These are phyloP conservation scores for Chloranthus sessilifolius DNA, from an alignment of 164 flowering plant species.

Conservation along the genomic window DNA sequence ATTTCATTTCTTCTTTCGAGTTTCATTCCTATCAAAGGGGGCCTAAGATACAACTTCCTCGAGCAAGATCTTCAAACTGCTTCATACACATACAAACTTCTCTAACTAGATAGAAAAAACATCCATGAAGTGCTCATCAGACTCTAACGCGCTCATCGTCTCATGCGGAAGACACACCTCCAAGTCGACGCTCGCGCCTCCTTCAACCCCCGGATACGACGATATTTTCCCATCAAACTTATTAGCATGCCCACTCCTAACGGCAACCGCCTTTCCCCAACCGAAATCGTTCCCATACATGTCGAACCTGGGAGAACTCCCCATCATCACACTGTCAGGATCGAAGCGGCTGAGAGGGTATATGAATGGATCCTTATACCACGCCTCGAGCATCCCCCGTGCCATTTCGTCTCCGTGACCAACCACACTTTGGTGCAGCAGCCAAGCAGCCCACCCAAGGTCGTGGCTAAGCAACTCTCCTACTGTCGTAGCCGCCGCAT, in stretches of 20 bases:
- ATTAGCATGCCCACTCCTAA: constrained; percentile 22
- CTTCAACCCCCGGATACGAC: neutral
- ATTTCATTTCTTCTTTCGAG: no score
- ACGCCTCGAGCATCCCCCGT: neutral
- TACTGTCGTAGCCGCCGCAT: constrained; percentile 5
- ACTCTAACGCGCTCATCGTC: constrained; percentile 1
- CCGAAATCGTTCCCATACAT: constrained; percentile 38
- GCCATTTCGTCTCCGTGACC: constrained; percentile 1
- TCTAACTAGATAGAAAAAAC: no score
- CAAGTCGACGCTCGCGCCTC: constrained; percentile 1
- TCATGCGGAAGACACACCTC: constrained; percentile 7
- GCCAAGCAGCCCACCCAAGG: constrained; percentile 24
- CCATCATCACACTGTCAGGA: neutral
- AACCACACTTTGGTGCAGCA: constrained; percentile 19
- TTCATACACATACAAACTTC: no score
- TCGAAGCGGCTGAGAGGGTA: no score
- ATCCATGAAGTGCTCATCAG: constrained; percentile 5
- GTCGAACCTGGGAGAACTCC: constrained; percentile 33
- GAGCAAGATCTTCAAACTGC: no score
- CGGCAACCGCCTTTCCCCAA: constrained; percentile 34
- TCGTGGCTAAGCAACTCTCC: constrained; percentile 20
- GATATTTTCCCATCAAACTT: constrained; percentile 21
- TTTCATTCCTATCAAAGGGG: no score
- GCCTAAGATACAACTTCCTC: no score
- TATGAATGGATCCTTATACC: constrained; percentile 12